Base-by-base conservation (phyloP, 257 asterid genomes). In the Voacanga thouarsii region DNA sequence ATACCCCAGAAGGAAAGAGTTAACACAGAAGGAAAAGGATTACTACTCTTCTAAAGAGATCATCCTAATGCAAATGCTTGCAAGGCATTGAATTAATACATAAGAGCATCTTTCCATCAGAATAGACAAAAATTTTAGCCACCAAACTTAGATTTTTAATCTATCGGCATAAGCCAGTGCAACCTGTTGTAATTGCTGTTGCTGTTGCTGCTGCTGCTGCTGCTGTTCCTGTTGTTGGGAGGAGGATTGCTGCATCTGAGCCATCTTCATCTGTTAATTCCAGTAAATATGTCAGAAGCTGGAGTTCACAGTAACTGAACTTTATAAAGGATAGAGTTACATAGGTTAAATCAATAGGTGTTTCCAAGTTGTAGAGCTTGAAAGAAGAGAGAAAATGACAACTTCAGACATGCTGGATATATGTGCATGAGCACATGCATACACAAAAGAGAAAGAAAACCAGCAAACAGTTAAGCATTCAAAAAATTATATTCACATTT, bases 141-240 rank as follows among this genome's bases (percentile, higher is more conserved):
- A 53, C n/a, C 1, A 67, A 50, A 28, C 18, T 28, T 23, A 59
- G 28, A 76, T 49, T 43, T 3, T 5, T 23, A 57, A 19, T 76
- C 59, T n/a, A 44, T n/a, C 12, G 33, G 63, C 68, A 41, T 44
- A 80, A 76, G 47, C 65, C 78, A 24, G 61, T 49, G 49, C 56
- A 79, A 88, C 89, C 89, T 87, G 91, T 72, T 86, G 88, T 77
- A 81, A 57, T 71, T 84, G 89, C 57, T 72, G 64, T 71, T 84
- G 89, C 57, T 72, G 83, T 57, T 80, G 85, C 19, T 75, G 83
- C 21, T 86, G 90, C 81, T 85, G 91, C 82, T 86, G 89, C 86
- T 82, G 59, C 83, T 84, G 90, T 44, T 82, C 89, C 84, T 81
- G 92, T 72, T 86, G 89, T 53, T 88, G 92, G 68, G 92, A 88